phyloP scores from a whole-genome alignment of 148 eudicot genomes.

The Amaranthus cruentus region DNA sequence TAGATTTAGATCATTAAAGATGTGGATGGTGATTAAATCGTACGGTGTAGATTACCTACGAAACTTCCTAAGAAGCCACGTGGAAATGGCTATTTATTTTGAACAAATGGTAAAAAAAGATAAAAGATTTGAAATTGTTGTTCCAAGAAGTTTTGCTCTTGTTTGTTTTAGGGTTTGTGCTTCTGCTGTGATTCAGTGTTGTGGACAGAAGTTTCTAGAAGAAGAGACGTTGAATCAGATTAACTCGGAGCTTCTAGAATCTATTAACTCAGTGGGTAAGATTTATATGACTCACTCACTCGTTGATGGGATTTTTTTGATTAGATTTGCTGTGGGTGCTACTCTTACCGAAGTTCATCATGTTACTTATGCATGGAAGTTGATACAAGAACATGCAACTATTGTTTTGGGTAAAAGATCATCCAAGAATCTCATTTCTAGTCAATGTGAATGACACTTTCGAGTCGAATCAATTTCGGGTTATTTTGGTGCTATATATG shows the following conservation, averaged over 20 bases:
- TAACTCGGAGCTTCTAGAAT: conserved; percentile 41
- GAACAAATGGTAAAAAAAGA: conserved; percentile 29
- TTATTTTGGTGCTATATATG: too few species aligned
- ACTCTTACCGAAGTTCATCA: conserved; percentile 39
- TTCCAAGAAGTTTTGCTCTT: conserved; percentile 38
- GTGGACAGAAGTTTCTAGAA: conserved; percentile 13
- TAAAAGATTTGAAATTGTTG: conserved; percentile 40
- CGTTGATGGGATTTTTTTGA: conserved; percentile 35
- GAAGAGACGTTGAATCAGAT: conserved; percentile 26
- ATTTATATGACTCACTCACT: conserved; percentile 53
- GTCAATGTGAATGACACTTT: background rate
- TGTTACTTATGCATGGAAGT: conserved; percentile 44
- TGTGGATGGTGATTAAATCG: conserved; percentile 47
- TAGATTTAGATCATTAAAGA: conserved; percentile 45
- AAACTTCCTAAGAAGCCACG: conserved; percentile 40
- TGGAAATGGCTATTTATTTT: conserved; percentile 50
- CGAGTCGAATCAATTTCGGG: too few species aligned
- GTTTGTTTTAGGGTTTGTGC: conserved; percentile 48
- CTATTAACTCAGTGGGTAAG: conserved; percentile 34
- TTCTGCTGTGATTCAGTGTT: background rate
- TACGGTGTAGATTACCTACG: conserved; percentile 45
- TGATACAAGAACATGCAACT: conserved; percentile 41
- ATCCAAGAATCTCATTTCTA: background rate
- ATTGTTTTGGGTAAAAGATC: conserved; percentile 13
- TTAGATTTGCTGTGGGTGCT: conserved; percentile 50